phyloP scores from a whole-genome alignment of 208 protist species.

The Herpetomonas muscarum region DNA sequence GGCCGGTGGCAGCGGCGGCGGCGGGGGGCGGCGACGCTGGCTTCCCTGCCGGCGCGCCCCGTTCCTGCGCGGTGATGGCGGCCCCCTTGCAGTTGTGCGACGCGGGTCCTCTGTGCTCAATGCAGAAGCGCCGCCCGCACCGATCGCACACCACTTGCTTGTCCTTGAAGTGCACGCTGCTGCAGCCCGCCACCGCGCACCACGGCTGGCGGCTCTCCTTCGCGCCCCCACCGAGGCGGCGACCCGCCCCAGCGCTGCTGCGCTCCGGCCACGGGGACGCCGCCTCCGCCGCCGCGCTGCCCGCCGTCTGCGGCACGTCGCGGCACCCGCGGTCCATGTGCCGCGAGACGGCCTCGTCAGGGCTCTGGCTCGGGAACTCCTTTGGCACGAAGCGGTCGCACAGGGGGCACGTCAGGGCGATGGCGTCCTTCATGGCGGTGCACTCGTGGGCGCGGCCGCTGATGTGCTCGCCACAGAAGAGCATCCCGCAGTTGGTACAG shows the following conservation, averaged over 20 bases:
- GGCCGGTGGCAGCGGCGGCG: slow-evolving; percentile 5
- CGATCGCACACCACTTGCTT: slow-evolving; percentile 52
- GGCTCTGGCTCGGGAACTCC: slow-evolving; percentile 42
- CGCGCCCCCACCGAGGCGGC: slow-evolving; percentile 7
- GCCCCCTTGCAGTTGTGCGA: slow-evolving; percentile 41
- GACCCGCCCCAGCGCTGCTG: slow-evolving; percentile 1
- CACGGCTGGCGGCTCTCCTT: slow-evolving; percentile 15
- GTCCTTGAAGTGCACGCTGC: slow-evolving; percentile 15
- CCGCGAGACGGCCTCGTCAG: slow-evolving; percentile 67
- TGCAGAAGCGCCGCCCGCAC: slow-evolving; percentile 66
- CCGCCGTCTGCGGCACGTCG: slow-evolving; percentile 10
- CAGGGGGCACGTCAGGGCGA: slow-evolving; percentile 39
- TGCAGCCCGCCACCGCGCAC: slow-evolving; percentile 51
- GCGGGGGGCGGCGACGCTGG: not conserved
- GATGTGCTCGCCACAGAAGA: slow-evolving; percentile 81
- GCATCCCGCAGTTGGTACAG: slow-evolving; percentile 66
- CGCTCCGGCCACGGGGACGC: not conserved
- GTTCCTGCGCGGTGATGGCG: slow-evolving; percentile 2
- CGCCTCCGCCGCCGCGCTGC: not conserved
- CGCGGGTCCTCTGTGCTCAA: slow-evolving; percentile 60
- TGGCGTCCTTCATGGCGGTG: slow-evolving; percentile 26
- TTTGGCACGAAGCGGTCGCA: slow-evolving; percentile 48
- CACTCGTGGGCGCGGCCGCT: slow-evolving; percentile 56
- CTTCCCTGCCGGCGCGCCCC: not conserved
- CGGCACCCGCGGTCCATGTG: slow-evolving; percentile 78